These are phyloP conservation scores for Hypoxylon fragiforme DNA, from an alignment of 495 filamentous ascomycete genomes.

Conservation along the genomic window DNA sequence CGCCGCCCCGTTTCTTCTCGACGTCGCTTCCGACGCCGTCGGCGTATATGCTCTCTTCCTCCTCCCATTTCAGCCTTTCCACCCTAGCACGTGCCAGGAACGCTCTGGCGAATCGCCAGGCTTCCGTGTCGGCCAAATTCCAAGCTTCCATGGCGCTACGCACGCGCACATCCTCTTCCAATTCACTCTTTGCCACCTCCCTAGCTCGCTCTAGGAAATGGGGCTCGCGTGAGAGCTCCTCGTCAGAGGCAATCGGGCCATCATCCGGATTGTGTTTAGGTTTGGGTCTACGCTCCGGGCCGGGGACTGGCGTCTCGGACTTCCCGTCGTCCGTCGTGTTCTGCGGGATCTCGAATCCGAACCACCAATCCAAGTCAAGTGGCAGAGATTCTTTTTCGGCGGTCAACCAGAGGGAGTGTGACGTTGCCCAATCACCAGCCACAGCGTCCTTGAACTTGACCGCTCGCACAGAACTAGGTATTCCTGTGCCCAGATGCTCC, in stretches of 20 bases:
- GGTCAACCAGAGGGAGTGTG: conserved; percentile 76
- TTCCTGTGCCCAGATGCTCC: conserved; percentile 62
- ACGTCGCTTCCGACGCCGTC: conserved; percentile 53
- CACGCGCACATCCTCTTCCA: conserved; percentile 45
- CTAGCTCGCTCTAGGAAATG: conserved; percentile 64
- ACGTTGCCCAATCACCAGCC: conserved; percentile 60
- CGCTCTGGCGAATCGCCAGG: conserved; percentile 87
- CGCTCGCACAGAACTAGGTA: conserved; percentile 64
- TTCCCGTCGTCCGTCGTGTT: conserved; percentile 55
- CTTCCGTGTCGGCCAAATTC: conserved; percentile 91
- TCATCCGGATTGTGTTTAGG: conserved; percentile 45
- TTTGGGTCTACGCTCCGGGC: conserved; percentile 44
- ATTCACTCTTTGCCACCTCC: conserved; percentile 53
- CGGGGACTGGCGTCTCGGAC: conserved; percentile 54
- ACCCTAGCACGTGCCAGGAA: conserved; percentile 61
- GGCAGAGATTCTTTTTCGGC: conserved; percentile 64
- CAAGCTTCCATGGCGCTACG: conserved; percentile 78
- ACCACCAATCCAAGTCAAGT: conserved; percentile 79
- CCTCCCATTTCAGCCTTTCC: conserved; percentile 70
- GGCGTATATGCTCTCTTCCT: conserved; percentile 67
- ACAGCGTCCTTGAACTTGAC: conserved; percentile 81
- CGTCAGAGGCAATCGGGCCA: conserved; percentile 52
- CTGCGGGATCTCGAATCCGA: conserved; percentile 79
- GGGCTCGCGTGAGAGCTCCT: conserved; percentile 59
- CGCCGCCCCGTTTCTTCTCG: conserved; percentile 32